Percentiles rank a stretch among this genome's conserved stretches.
These are phyloP conservation scores for Sugiyamaella qingdaonensis DNA, from an alignment of 805 yeast species.

Conservation along the genomic window DNA sequence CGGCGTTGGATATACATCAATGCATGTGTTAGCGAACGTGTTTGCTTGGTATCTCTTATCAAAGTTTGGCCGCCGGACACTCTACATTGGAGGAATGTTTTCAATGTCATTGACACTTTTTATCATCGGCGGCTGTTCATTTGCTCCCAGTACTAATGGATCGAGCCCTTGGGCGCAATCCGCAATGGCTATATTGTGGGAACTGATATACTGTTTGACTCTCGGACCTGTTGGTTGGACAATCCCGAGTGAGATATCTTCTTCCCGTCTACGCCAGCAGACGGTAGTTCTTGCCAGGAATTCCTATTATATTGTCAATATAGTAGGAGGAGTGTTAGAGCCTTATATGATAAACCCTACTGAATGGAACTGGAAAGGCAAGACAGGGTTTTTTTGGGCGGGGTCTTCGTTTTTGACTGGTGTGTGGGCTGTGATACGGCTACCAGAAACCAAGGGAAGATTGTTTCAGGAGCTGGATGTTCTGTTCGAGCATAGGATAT, in stretches of 20 bases:
- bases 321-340: constrained; percentile 16
- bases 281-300: constrained; percentile 40
- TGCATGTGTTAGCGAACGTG: constrained; percentile 44
- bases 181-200: constrained; percentile 15
- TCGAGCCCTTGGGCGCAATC: constrained; percentile 13
- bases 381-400: constrained; percentile 45
- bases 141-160: constrained; percentile 8
- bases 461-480: constrained; percentile 57
- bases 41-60: constrained; percentile 21
- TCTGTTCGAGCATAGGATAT: constrained; percentile 38
- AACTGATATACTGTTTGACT: constrained; percentile 42
- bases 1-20: constrained; percentile 40
- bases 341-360: constrained; percentile 49
- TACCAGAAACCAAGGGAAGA: constrained; percentile 58
- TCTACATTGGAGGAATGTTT: constrained; percentile 33
- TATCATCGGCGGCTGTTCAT: constrained; percentile 37
- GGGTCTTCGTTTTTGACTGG: constrained; percentile 33
- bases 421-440: constrained; percentile 45
- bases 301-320: constrained; percentile 20
- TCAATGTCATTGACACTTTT: constrained; percentile 36
- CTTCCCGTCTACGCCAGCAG: constrained; percentile 39
- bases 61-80: constrained; percentile 22
- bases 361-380: constrained; percentile 44
- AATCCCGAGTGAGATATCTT: constrained; percentile 41
- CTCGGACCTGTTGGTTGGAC: constrained; percentile 42